These are phyloP conservation scores for Neopestalotiopsis sp. DNA, from an alignment of 2,329 filamentous ascomycete species.

Conservation along the genomic window DNA sequence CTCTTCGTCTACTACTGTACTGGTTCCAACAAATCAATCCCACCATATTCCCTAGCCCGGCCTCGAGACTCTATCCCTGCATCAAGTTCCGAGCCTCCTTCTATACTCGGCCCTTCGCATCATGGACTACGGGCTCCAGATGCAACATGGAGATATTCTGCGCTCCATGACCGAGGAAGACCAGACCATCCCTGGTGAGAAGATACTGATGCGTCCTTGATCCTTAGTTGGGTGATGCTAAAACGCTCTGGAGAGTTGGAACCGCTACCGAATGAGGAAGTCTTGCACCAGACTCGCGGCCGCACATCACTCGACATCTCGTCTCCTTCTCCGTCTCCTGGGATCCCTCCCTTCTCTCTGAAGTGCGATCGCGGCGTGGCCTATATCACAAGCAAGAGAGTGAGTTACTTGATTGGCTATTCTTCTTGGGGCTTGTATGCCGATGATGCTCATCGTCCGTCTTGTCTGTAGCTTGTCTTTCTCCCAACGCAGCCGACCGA, in stretches of 20 bases:
- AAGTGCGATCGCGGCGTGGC: slow-evolving; percentile 77
- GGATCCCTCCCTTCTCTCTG: slow-evolving; percentile 67
- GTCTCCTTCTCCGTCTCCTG: slow-evolving; percentile 69
- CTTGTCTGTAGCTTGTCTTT: slow-evolving; percentile 74
- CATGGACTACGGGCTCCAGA: slow-evolving; percentile 45
- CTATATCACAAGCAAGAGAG: slow-evolving; percentile 85
- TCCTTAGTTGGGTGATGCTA: slow-evolving; percentile 85
- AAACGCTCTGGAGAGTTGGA: slow-evolving; percentile 76
- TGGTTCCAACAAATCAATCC: slow-evolving; percentile 16
- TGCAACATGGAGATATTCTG: slow-evolving; percentile 49
- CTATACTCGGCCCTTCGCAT: slow-evolving; percentile 17
- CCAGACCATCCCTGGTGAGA: slow-evolving; percentile 40
- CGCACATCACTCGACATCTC: slow-evolving; percentile 79
- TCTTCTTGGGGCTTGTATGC: slow-evolving; percentile 22
- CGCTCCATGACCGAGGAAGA: slow-evolving; percentile 42
- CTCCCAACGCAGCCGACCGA: slow-evolving; percentile 74
- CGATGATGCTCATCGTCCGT: background rate
- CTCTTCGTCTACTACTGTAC: slow-evolving; percentile 26
- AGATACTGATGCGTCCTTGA: slow-evolving; percentile 53
- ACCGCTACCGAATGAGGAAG: slow-evolving; percentile 81
- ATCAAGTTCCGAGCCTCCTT: background rate
- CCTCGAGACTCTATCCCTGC: slow-evolving; percentile 10
- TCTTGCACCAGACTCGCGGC: slow-evolving; percentile 79
- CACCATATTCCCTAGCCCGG: background rate
- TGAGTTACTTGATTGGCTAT: slow-evolving; percentile 43